Percentiles rank a stretch among this genome's conserved stretches.
phyloP scores from a whole-genome alignment of 2,329 filamentous ascomycete genomes.

The Nakataea oryzae region DNA sequence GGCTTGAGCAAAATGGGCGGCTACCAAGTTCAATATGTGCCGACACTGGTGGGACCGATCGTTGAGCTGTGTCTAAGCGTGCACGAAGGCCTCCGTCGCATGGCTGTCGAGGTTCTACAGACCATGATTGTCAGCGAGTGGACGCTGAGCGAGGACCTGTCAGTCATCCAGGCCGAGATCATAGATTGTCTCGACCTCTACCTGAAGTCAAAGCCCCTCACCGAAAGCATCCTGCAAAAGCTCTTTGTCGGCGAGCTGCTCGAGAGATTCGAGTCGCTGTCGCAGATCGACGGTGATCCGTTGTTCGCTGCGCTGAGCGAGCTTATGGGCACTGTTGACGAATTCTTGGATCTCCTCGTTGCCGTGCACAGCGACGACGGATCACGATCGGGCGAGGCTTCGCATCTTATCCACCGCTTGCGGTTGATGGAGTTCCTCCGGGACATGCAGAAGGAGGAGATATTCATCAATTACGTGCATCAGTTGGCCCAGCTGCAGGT shows the following conservation, averaged over 20 bases:
- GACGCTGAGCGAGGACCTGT: constrained; percentile 87
- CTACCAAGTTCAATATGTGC: constrained; percentile 97
- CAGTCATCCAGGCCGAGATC: constrained; percentile 88
- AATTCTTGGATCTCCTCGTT: constrained; percentile 82
- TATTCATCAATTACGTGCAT: constrained; percentile 92
- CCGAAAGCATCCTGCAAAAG: constrained; percentile 84
- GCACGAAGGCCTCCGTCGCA: constrained; percentile 78
- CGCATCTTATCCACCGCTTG: constrained; percentile 77
- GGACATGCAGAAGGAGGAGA: constrained; percentile 94
- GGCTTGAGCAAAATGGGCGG: constrained; percentile 79
- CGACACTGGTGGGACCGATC: constrained; percentile 79
- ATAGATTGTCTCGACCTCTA: constrained; percentile 86
- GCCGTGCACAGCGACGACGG: constrained; percentile 74
- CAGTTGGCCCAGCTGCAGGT: constrained; percentile 74
- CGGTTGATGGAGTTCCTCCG: constrained; percentile 92
- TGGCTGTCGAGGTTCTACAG: constrained; percentile 87
- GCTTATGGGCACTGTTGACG: constrained; percentile 75
- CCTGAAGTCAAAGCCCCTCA: constrained; percentile 82
- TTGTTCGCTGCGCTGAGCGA: constrained; percentile 68
- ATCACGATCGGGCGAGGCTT: constrained; percentile 54
- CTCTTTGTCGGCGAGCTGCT: constrained; percentile 82
- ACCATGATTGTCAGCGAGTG: constrained; percentile 99
- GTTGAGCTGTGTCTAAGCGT: constrained; percentile 92
- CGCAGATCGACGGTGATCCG: constrained; percentile 46
- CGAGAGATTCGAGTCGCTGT: constrained; percentile 64